Base-by-base conservation (phyloP, 805 yeast genomes). In the Starmerella stigmatis region DNA sequence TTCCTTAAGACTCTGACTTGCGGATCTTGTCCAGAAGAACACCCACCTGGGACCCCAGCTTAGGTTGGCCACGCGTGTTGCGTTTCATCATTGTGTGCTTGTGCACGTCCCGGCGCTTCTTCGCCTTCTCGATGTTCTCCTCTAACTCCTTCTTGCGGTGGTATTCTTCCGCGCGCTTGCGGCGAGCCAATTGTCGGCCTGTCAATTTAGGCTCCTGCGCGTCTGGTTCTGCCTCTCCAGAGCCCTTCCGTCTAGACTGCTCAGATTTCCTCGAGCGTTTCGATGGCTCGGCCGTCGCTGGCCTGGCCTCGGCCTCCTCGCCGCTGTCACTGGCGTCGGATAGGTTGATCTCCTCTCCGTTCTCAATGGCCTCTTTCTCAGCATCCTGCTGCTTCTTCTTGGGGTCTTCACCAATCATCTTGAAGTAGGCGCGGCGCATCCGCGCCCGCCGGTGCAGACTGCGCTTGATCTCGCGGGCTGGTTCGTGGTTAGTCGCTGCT, bases 41-140 rank as follows among this genome's bases (percentile, higher is more conserved):
- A 45, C 76, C 79, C 47, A 88, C 84, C 62, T 94, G 75, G 13
- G 95, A 94, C 0, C 86, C 95, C 89, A 88, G 84, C 36, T 75
- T 64, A 2, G 96, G 96, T 61, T 88, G 97, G 0, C 97, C 97
- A 3, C 67, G 59, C 55, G 70, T 69, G 1, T 94, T 88, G 50
- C 68, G 78, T 47, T 72, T 68, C 8, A 69, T 64, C 42, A 79
- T 54, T 19, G 57, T 62, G 47, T 72, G 69, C 23, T 71, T 66
- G 53, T 71, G 73, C 27, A 55, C 65, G 59, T 67, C 73, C 55
- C 73, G 64, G 57, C 67, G 65, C 30, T 45, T 40, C 26, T 53
- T 53, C n/a, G 57, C 66, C 57, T 62, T 69, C 48, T 66, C 63
- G 13, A 67, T 67, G 23, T 60, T 64, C 48, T 64, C 68, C 23